Evolutionary conservation across 345 rosid species (phyloP).

Genomic region (Salix brachista): DNA sequence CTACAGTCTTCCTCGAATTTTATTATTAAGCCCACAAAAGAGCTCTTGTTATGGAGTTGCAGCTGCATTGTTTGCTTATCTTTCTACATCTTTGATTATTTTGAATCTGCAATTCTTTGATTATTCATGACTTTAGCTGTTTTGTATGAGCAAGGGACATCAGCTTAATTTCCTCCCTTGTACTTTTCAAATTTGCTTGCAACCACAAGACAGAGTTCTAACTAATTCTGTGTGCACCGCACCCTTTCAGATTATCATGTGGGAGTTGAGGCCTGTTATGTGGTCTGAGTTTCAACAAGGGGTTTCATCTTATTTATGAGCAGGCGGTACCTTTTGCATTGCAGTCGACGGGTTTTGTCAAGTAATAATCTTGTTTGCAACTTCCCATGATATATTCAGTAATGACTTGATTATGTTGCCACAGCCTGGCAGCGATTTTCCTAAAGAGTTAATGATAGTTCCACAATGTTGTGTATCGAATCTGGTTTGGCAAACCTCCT

Average conservation of each 20-base stretch:
- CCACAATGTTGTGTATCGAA: background rate
- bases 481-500: background rate
- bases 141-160: too few relatives aligned
- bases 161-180: background rate
- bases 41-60: background rate
- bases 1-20: background rate
- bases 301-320: constrained; percentile 11
- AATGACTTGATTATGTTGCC: background rate
- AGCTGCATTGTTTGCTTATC: background rate
- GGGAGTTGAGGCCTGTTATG: background rate
- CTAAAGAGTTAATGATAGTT: background rate
- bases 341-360: background rate
- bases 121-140: too few relatives aligned
- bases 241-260: constrained; percentile 10
- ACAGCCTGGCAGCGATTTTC: background rate
- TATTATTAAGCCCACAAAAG: background rate
- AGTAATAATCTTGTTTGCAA: background rate
- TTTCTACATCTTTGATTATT: background rate
- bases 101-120: background rate
- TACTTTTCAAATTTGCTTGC: background rate
- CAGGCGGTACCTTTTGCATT: background rate
- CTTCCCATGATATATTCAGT: background rate
- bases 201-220: background rate
- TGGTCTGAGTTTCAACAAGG: background rate
- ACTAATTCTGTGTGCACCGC: background rate